phyloP scores from a whole-genome alignment of 116 monocot genomes.

The Phalaenopsis hybrid region DNA sequence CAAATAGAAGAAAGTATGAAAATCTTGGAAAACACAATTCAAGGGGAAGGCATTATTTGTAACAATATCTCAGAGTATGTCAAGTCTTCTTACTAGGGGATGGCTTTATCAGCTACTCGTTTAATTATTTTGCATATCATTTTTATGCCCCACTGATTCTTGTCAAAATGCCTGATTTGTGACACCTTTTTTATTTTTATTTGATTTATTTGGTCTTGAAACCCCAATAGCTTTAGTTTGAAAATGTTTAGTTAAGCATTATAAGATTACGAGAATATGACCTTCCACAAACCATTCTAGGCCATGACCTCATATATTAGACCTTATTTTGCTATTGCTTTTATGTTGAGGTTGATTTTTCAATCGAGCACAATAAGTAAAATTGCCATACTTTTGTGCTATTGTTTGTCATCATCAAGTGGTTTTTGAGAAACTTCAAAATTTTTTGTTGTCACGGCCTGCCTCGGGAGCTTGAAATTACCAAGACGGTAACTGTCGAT shows the following conservation, averaged over 20 bases:
- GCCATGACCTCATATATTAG: too few relatives aligned
- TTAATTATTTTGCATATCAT: background rate
- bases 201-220: too few relatives aligned
- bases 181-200: too few relatives aligned
- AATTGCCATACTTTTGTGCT: too few relatives aligned
- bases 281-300: background rate
- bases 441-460: background rate
- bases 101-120: background rate
- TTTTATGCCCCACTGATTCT: background rate
- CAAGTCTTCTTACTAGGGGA: background rate
- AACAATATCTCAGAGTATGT: constrained; percentile 27
- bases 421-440: background rate
- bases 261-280: background rate
- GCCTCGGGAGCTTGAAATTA: too few relatives aligned
- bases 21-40: constrained; percentile 41
- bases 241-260: background rate
- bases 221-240: background rate
- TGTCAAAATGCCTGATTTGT: too few relatives aligned
- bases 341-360: too few relatives aligned
- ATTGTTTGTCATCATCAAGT: background rate
- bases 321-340: too few relatives aligned
- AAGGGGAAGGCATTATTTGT: constrained; percentile 25
- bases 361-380: too few relatives aligned
- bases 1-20: constrained; percentile 26
- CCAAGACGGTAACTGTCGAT: too few relatives aligned